Evolutionary conservation across 192 early-diverging fungal species (phyloP).

Genomic region (Gaertneriomyces sp.): DNA sequence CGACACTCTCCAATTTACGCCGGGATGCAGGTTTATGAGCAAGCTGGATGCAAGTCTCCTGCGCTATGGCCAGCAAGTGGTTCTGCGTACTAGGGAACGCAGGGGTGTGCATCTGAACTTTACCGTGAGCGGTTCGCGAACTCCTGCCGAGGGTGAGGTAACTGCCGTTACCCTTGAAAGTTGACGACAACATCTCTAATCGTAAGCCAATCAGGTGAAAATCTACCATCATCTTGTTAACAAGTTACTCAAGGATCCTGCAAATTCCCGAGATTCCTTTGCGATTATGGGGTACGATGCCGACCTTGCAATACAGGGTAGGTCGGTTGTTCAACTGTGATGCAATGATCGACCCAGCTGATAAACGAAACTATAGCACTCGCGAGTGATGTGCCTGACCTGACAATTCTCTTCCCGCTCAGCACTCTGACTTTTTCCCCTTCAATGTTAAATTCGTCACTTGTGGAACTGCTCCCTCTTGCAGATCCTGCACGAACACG

Average conservation of each 20-base stretch:
- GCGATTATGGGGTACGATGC: conserved; percentile 10
- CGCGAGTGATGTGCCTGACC: neutral
- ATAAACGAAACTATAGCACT: conserved; percentile 1
- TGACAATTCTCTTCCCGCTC: conserved; percentile 2
- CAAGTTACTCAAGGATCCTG: neutral
- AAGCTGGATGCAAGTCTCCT: neutral
- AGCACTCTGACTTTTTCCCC: neutral
- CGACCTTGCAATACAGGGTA: conserved; percentile 15
- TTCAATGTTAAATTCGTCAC: neutral
- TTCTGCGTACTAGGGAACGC: no score
- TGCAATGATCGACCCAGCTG: no score
- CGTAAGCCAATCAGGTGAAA: neutral
- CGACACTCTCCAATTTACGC: conserved; percentile 5
- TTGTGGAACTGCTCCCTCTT: neutral
- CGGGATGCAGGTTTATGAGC: conserved; percentile 9
- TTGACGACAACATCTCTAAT: no score
- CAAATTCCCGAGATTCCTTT: neutral
- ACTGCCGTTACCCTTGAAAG: neutral
- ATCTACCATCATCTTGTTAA: neutral
- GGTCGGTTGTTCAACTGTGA: neutral
- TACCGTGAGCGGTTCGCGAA: conserved; percentile 8
- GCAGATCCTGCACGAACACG: conserved; percentile 1
- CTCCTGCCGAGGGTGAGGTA: conserved; percentile 10
- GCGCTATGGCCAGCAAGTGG: no score
- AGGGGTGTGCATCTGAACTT: neutral